Percentiles rank a stretch among this genome's conserved stretches.
Conservation (phyloP, 2,329 filamentous ascomycete species). For the Pyricularia grisea region DNA sequence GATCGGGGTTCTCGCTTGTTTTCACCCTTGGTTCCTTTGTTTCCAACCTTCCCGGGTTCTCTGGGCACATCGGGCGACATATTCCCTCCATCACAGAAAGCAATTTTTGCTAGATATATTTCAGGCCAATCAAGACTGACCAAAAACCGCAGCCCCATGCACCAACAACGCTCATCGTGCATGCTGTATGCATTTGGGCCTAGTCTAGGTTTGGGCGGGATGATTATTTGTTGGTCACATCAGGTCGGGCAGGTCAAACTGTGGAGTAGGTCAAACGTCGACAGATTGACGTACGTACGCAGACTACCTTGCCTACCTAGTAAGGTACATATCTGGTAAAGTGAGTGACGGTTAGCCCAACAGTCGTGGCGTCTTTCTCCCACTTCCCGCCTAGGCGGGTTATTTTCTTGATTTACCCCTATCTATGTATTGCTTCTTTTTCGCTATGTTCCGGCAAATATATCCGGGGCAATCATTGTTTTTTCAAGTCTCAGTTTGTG, state of each 20-base stretch:
- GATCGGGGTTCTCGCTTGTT: neutral
- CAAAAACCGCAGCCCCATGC: neutral
- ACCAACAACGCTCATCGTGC: neutral
- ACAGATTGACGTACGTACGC: no score
- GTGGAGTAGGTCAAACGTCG: neutral
- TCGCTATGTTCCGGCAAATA: neutral
- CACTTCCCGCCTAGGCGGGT: neutral
- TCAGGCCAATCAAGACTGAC: neutral
- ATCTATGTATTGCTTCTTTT: neutral
- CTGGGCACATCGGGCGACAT: neutral
- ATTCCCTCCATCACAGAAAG: neutral
- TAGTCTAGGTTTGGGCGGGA: neutral
- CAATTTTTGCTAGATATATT: neutral
- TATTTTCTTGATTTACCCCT: neutral
- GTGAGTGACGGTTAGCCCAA: neutral
- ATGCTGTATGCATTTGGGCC: neutral
- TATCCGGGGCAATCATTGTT: neutral
- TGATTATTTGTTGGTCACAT: neutral
- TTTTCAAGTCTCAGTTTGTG: neutral
- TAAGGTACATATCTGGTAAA: neutral
- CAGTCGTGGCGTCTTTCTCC: neutral
- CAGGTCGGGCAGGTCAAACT: neutral
- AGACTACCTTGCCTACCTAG: no score
- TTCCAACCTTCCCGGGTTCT: neutral
- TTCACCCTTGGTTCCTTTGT: neutral